A percentile compares a stretch with the other conserved stretches of the same genome.
Conservation (phyloP, 345 rosid species). For the Limnanthes douglasii region DNA sequence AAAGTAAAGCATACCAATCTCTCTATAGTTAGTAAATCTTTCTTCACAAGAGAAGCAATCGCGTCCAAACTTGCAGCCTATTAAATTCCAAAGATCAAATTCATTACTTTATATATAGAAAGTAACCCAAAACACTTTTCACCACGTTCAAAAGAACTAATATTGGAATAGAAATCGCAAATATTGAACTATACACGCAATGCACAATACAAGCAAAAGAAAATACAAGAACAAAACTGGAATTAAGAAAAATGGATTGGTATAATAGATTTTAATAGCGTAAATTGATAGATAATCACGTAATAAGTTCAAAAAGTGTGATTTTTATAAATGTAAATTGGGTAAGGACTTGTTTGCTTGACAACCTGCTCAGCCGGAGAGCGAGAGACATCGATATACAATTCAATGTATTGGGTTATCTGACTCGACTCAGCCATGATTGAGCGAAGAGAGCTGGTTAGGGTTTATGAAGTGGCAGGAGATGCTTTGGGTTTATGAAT, state of each 20-base stretch:
- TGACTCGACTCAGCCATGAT: conserved; percentile 34
- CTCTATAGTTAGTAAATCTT: conserved; percentile 26
- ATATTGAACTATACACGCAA: too few species aligned
- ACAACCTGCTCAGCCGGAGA: conserved; percentile 45
- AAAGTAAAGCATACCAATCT: conserved; percentile 31
- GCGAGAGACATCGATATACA: conserved; percentile 43
- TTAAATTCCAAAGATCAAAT: neutral
- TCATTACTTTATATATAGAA: neutral
- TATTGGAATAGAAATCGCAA: neutral
- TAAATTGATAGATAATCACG: neutral
- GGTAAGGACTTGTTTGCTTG: neutral
- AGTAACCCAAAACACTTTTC: neutral
- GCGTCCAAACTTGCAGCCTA: conserved; percentile 58
- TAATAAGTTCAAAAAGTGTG: neutral
- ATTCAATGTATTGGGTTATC: conserved; percentile 43
- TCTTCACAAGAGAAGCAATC: conserved; percentile 50
- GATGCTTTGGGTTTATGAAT: too few species aligned
- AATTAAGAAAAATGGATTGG: too few species aligned
- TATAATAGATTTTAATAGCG: too few species aligned
- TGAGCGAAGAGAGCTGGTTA: neutral
- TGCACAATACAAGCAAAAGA: too few species aligned
- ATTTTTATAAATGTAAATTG: neutral
- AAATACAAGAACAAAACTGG: too few species aligned
- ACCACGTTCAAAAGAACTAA: neutral
- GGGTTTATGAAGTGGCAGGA: too few species aligned